Evolutionary conservation across 2,329 filamentous ascomycete genomes (phyloP).

Genomic region (Xylariaceae sp.): DNA sequence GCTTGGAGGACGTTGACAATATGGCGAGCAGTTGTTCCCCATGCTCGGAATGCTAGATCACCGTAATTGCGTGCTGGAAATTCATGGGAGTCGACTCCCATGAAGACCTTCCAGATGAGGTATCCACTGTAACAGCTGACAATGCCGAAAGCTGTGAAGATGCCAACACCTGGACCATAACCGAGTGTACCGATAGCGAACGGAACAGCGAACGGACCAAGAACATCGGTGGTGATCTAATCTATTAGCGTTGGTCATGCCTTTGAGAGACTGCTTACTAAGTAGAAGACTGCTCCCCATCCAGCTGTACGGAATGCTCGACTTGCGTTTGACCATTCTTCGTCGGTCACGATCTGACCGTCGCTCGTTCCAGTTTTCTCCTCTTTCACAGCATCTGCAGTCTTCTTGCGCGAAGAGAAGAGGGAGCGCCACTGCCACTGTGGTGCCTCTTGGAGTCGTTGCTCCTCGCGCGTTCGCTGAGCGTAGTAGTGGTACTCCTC

Average conservation of each 20-base stretch:
- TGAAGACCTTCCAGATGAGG: slow-evolving; percentile 53
- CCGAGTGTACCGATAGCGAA: slow-evolving; percentile 38
- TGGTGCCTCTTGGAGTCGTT: slow-evolving; percentile 10
- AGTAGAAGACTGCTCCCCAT: slow-evolving; percentile 54
- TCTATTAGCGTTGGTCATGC: slow-evolving; percentile 3
- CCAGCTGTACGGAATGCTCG: slow-evolving; percentile 54
- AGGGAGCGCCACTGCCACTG: slow-evolving; percentile 22
- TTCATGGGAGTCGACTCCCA: slow-evolving; percentile 54
- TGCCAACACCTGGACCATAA: slow-evolving; percentile 52
- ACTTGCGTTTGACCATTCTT: slow-evolving; percentile 56
- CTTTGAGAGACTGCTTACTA: slow-evolving; percentile 32
- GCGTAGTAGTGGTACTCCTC: slow-evolving; percentile 29
- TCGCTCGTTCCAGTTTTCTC: background rate
- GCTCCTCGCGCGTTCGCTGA: slow-evolving; percentile 23
- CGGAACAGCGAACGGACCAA: slow-evolving; percentile 51
- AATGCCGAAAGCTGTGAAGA: slow-evolving; percentile 54
- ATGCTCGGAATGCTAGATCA: slow-evolving; percentile 56
- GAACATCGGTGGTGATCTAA: slow-evolving; percentile 54
- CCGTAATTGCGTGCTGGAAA: slow-evolving; percentile 56
- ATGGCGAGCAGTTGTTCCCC: slow-evolving; percentile 52
- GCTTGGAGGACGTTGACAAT: slow-evolving; percentile 56
- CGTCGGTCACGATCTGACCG: slow-evolving; percentile 40
- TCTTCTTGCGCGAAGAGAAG: slow-evolving; percentile 17
- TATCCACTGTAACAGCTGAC: slow-evolving; percentile 53
- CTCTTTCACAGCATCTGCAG: background rate